Evolutionary conservation across 2,329 filamentous ascomycete genomes (phyloP).

Genomic region (Fusarium sp.): DNA sequence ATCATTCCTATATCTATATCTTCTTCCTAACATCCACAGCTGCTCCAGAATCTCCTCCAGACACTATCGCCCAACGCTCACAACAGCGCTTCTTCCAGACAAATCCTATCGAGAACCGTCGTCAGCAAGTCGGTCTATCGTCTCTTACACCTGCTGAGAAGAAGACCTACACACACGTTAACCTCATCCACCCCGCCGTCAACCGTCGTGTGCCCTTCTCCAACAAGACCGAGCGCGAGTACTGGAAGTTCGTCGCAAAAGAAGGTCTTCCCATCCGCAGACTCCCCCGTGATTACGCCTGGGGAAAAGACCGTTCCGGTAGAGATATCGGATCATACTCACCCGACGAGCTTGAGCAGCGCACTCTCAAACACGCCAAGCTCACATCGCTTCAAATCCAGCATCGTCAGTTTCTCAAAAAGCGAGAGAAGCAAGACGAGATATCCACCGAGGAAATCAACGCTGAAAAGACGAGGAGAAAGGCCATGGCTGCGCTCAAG

Average conservation of each 20-base stretch:
- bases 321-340: slow-evolving; percentile 61
- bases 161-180: slow-evolving; percentile 60
- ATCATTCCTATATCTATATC: not conserved
- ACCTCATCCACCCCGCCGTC: slow-evolving; percentile 57
- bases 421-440: slow-evolving; percentile 45
- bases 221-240: slow-evolving; percentile 65
- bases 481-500: slow-evolving; percentile 62
- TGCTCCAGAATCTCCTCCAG: slow-evolving; percentile 50
- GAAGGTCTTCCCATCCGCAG: slow-evolving; percentile 61
- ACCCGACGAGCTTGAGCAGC: slow-evolving; percentile 57
- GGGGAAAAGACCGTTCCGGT: slow-evolving; percentile 64
- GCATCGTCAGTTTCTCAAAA: slow-evolving; percentile 58
- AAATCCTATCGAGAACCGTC: slow-evolving; percentile 60
- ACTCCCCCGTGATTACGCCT: slow-evolving; percentile 54
- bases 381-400: slow-evolving; percentile 57
- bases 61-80: slow-evolving; percentile 62
- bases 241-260: slow-evolving; percentile 68
- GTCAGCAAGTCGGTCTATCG: slow-evolving; percentile 58
- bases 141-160: slow-evolving; percentile 60
- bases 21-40: slow-evolving; percentile 13
- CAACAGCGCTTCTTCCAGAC: slow-evolving; percentile 60
- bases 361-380: slow-evolving; percentile 54
- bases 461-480: slow-evolving; percentile 59
- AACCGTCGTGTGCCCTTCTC: slow-evolving; percentile 50
- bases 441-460: slow-evolving; percentile 53